Percentiles rank a stretch among this genome's conserved stretches.
Evolutionary conservation across 768 basidiomycete species (phyloP).

Genomic region (Macrocybe gigantea): DNA sequence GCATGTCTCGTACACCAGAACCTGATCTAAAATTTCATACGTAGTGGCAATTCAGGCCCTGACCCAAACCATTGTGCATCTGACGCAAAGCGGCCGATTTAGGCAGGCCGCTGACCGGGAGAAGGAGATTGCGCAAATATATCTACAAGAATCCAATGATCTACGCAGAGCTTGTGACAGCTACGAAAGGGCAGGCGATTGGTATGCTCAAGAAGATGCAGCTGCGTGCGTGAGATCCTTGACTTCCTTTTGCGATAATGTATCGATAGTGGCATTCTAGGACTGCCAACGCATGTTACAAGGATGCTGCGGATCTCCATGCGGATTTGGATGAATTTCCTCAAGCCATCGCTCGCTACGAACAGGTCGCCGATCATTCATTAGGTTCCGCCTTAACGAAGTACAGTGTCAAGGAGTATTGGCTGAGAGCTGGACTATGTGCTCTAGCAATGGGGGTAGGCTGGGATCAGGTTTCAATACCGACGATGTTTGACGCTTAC

Average conservation of each 20-base stretch:
- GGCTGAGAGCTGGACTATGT: slow-evolving; percentile 84
- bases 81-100: slow-evolving; percentile 84
- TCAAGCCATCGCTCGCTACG: slow-evolving; percentile 82
- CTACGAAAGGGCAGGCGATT: slow-evolving; percentile 87
- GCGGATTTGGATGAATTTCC: slow-evolving; percentile 85
- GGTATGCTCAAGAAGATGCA: slow-evolving; percentile 98
- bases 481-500: not conserved
- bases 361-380: slow-evolving; percentile 83
- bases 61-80: slow-evolving; percentile 75
- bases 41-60: slow-evolving; percentile 88
- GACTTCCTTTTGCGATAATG: not conserved
- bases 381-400: slow-evolving; percentile 83
- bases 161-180: slow-evolving; percentile 86
- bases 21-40: slow-evolving; percentile 9
- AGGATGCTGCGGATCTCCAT: slow-evolving; percentile 93
- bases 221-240: slow-evolving; percentile 57
- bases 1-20: not conserved
- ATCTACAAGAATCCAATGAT: slow-evolving; percentile 78
- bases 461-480: slow-evolving; percentile 2
- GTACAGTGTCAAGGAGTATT: slow-evolving; percentile 98
- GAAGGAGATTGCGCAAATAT: slow-evolving; percentile 94
- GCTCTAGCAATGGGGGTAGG: slow-evolving; percentile 82
- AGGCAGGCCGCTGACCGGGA: slow-evolving; percentile 96
- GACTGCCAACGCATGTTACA: slow-evolving; percentile 92
- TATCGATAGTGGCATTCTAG: slow-evolving; percentile 31